Conservation (phyloP, 2,329 filamentous ascomycete genomes). For the Aureobasidium sp. region DNA sequence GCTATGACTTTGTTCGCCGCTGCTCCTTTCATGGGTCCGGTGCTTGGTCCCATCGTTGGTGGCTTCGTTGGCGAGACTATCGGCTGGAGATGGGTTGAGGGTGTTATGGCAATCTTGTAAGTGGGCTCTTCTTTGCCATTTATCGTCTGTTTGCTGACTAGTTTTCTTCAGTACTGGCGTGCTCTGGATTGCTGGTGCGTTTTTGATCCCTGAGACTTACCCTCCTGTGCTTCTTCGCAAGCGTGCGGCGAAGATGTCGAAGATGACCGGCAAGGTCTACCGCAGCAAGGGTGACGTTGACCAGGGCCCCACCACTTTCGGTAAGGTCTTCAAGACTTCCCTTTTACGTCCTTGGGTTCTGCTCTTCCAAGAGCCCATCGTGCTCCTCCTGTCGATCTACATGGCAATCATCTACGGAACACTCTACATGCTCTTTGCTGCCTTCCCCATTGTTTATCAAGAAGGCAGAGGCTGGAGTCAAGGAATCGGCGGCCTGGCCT, state of each 20-base stretch:
- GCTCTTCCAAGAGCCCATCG: constrained; percentile 64
- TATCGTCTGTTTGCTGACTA: background rate
- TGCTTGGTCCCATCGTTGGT: constrained; percentile 63
- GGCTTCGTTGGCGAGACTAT: constrained; percentile 57
- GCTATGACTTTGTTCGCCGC: constrained; percentile 60
- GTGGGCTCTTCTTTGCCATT: background rate
- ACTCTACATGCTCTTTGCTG: constrained; percentile 44
- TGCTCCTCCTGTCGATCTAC: constrained; percentile 58
- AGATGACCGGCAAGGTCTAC: constrained; percentile 50
- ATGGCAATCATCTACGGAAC: constrained; percentile 53
- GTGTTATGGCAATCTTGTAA: constrained; percentile 53
- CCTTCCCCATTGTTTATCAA: constrained; percentile 57
- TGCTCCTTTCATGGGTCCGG: constrained; percentile 61
- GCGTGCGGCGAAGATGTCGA: constrained; percentile 46
- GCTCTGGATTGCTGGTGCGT: constrained; percentile 49
- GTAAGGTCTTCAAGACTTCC: constrained; percentile 46
- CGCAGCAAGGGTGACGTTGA: constrained; percentile 39
- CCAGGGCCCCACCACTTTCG: constrained; percentile 31
- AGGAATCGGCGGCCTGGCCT: constrained; percentile 57
- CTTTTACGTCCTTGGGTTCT: constrained; percentile 62
- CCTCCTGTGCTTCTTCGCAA: constrained; percentile 50
- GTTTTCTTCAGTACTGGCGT: constrained; percentile 39
- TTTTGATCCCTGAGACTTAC: constrained; percentile 55
- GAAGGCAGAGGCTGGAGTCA: constrained; percentile 51
- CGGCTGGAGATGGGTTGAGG: constrained; percentile 65